Base-by-base conservation (phyloP, 2,329 filamentous ascomycete genomes). In the Colletotrichum zoysiae region DNA sequence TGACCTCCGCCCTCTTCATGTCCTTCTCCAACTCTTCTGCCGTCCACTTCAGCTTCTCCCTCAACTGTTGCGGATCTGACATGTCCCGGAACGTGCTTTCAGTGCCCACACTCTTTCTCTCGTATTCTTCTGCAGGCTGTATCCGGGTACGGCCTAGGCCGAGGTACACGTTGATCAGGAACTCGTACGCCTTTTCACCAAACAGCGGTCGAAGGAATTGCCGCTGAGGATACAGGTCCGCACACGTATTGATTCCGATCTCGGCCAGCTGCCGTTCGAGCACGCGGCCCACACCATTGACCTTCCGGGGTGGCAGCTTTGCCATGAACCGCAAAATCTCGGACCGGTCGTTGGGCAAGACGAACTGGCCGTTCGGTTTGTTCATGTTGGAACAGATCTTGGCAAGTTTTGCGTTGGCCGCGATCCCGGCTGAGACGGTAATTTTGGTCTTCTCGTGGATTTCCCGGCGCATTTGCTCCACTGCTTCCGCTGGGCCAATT, bases 361-460 rank as follows among this genome's bases (percentile, higher is more conserved):
- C 83, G 76, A 92, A 98, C 78, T 98, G 96, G 0, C 96, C 96
- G 76, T 99, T 97, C 0, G 96, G 96, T 78, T 99, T 99, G 81
- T 98, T 98, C 80, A 92, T 90, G 78, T 99, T 98, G 23, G 94
- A 97, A 76, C 93, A 94, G 42, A 99, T 97, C 82, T 99, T 99
- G 40, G 96, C 95, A 18, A 99, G 86, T 78, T 95, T 95, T 0
- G 95, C 92, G 80, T 99, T 99, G 1, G 94, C 93, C 0, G 95
- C 95, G 72, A 99, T 97, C 0, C 96, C 96, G 0, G 95, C 96
- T 20, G 95, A 98, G 4, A 99, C 92, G 0, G 95, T 98, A 68
- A 99, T 91, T 50, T 92, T 90, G 0, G 94, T 92, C 77, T 89
- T 90, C 72, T 93, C 88, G 48, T 92, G 86, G 1, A 99, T 89